Conservation (phyloP, 2,329 filamentous ascomycete species). For the Diaporthe destruens region DNA sequence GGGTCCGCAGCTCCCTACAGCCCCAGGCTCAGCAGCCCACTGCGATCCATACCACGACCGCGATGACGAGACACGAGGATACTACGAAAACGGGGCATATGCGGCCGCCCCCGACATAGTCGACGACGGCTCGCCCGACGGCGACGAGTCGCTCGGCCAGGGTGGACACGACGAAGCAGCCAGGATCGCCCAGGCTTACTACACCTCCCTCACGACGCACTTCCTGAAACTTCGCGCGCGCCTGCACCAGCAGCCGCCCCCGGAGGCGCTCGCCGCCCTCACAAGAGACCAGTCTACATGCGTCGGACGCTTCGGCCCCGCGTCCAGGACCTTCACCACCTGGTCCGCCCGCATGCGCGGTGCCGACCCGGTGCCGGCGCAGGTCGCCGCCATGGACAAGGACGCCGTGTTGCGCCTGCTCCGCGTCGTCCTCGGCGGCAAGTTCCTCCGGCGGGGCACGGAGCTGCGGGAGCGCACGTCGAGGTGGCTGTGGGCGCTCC, state of each 20-base stretch:
- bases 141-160: constrained; percentile 47
- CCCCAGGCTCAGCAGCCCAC: constrained; percentile 51
- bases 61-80: constrained; percentile 69
- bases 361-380: constrained; percentile 69
- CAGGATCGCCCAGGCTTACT: constrained; percentile 74
- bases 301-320: constrained; percentile 66
- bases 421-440: constrained; percentile 73
- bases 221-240: constrained; percentile 74
- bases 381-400: constrained; percentile 75
- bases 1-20: constrained; percentile 63
- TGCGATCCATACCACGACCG: constrained; percentile 47
- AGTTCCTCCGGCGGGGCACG: constrained; percentile 71
- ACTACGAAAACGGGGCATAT: constrained; percentile 85
- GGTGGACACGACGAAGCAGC: constrained; percentile 47
- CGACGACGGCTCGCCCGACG: constrained; percentile 44
- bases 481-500: constrained; percentile 86
- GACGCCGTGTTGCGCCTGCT: constrained; percentile 75
- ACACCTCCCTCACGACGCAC: constrained; percentile 71
- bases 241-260: constrained; percentile 69
- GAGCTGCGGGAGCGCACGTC: constrained; percentile 76
- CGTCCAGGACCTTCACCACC: constrained; percentile 60
- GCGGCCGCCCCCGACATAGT: constrained; percentile 67
- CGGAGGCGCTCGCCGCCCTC: constrained; percentile 65
- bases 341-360: constrained; percentile 67
- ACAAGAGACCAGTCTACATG: constrained; percentile 48